A percentile compares a stretch with the other conserved stretches of the same genome.
These are phyloP conservation scores for Pisolithus orientalis DNA, from an alignment of 768 basidiomycete species.

Conservation along the genomic window DNA sequence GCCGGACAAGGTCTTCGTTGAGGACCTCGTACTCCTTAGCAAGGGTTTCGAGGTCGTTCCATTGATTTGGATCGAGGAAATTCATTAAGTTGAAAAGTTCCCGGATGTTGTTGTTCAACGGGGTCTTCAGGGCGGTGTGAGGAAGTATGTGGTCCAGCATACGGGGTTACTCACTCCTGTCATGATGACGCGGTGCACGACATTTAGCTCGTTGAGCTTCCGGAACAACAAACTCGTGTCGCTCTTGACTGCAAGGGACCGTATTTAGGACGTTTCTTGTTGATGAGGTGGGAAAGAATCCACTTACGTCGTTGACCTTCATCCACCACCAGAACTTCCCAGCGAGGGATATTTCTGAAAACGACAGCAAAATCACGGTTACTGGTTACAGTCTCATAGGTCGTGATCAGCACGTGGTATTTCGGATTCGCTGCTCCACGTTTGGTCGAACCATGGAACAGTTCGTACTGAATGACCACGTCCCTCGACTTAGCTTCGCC, in stretches of 20 bases:
- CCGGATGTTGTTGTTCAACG: slow-evolving; percentile 93
- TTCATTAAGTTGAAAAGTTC: slow-evolving; percentile 97
- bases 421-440: slow-evolving; percentile 47
- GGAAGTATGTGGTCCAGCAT: background rate
- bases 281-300: background rate
- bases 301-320: slow-evolving; percentile 85
- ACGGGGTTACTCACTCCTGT: slow-evolving; percentile 57
- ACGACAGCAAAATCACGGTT: slow-evolving; percentile 62
- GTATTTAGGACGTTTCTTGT: slow-evolving; percentile 4
- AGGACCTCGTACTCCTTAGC: slow-evolving; percentile 73
- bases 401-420: slow-evolving; percentile 89
- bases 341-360: slow-evolving; percentile 79
- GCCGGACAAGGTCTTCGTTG: slow-evolving; percentile 71
- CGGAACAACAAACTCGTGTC: slow-evolving; percentile 75
- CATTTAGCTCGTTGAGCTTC: slow-evolving; percentile 74
- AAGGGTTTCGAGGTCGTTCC: slow-evolving; percentile 69
- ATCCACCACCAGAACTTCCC: slow-evolving; percentile 92
- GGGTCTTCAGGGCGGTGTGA: slow-evolving; percentile 50
- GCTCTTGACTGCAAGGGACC: slow-evolving; percentile 60
- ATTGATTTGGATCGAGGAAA: slow-evolving; percentile 77
- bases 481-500: slow-evolving; percentile 78
- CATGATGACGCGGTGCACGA: slow-evolving; percentile 78
- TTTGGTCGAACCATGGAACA: slow-evolving; percentile 50
- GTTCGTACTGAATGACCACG: slow-evolving; percentile 75
- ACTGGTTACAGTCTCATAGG: slow-evolving; percentile 80